Percentiles rank a stretch among this genome's conserved stretches.
Evolutionary conservation across 371 early-diverging fungal genomes (phyloP).

Genomic region (Conidiobolus incongruus): DNA sequence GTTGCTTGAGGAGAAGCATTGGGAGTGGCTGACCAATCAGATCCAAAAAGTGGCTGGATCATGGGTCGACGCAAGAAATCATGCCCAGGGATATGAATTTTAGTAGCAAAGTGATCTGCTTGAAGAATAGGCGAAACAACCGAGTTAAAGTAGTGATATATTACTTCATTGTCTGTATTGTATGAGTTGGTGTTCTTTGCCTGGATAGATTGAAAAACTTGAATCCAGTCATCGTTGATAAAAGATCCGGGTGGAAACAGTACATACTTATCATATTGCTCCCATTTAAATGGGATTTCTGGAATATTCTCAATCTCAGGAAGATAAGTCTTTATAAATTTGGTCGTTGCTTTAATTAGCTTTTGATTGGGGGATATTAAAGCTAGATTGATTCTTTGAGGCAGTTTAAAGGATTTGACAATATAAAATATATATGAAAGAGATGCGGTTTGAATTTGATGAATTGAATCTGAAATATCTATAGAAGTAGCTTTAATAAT

Average conservation of each 20-base stretch:
- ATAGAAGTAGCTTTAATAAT: background rate
- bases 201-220: background rate
- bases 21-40: background rate
- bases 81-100: slow-evolving; percentile 12
- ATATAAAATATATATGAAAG: background rate
- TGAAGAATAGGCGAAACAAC: slow-evolving; percentile 7
- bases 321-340: too few species aligned
- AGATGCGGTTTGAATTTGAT: background rate
- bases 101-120: slow-evolving; percentile 12
- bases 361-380: background rate
- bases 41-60: slow-evolving; percentile 8
- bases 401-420: background rate
- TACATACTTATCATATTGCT: slow-evolving; percentile 12
- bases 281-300: slow-evolving; percentile 14
- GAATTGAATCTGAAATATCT: background rate
- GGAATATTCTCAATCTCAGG: too few species aligned
- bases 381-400: background rate
- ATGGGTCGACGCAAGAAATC: slow-evolving; percentile 14
- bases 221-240: background rate
- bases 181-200: background rate
- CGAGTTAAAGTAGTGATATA: slow-evolving; percentile 4
- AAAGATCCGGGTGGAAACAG: slow-evolving; percentile 11
- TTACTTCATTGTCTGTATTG: background rate
- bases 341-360: background rate
- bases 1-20: slow-evolving; percentile 1